A percentile compares a stretch with the other conserved stretches of the same genome.
Conservation (phyloP, 306 rosid genomes). For the Phaseolus lunatus region DNA sequence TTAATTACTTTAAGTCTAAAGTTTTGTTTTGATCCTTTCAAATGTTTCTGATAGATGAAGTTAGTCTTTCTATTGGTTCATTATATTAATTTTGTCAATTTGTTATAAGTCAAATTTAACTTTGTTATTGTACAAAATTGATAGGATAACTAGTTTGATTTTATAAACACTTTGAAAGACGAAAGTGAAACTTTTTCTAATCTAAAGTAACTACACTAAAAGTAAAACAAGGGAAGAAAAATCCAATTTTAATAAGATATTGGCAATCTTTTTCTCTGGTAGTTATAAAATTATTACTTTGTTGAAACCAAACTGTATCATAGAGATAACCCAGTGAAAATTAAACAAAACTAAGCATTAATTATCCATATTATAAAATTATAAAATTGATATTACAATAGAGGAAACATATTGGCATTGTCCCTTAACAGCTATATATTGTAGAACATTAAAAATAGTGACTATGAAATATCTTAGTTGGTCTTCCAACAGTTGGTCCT, state of each 20-base stretch:
- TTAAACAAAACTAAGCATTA: not conserved
- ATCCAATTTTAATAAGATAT: not conserved
- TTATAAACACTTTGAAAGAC: not conserved
- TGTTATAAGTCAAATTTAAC: no score
- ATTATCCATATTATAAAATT: not conserved
- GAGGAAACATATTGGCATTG: not conserved
- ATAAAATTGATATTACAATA: not conserved
- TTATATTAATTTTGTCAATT: no score
- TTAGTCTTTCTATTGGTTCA: not conserved
- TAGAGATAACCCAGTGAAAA: not conserved
- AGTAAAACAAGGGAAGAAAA: no score
- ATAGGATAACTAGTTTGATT: no score
- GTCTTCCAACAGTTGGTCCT: conserved; percentile 52
- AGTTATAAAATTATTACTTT: not conserved
- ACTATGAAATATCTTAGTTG: conserved; percentile 39
- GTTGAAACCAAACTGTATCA: not conserved
- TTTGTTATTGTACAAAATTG: no score
- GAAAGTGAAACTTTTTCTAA: not conserved
- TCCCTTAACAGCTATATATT: not conserved
- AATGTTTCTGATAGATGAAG: no score
- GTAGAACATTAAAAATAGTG: not conserved
- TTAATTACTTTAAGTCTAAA: not conserved
- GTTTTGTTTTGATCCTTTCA: no score
- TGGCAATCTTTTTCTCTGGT: not conserved
- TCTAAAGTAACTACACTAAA: no score